Base-by-base conservation (phyloP, 179 eudicot genomes). In the Silene vulgaris region DNA sequence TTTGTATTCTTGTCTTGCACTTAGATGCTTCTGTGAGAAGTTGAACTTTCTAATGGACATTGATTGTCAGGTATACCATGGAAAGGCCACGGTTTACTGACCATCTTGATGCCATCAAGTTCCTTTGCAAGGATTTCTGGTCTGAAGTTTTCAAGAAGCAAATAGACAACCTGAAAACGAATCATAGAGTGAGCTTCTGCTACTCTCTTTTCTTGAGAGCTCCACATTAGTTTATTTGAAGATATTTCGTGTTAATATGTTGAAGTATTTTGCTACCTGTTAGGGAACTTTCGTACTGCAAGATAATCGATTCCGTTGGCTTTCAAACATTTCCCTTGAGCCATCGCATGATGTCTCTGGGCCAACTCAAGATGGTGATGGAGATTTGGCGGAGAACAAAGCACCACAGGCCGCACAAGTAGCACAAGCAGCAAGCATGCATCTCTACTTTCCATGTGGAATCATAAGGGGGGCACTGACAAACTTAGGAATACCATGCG, bases 71-170 rank as follows among this genome's bases (percentile, higher is more conserved):
- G 88, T 95, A 95, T 79, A 95, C 99, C 11, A 87, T 90, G 96
- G 99, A 95, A 74, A 85, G 93, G 72, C 99, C 99, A 30, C 84
- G 99, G 66, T 95, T 95, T 80, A 85, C 87, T 75, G 99, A 95
- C 83, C 97, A 95, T 86, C 91, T 95, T 68, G 99, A 95, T 52
- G 97, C 97, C 50, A 90, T 95, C 87, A 95, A 95, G 84, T 95
- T 95, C 76, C 88, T 95, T 30, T 95, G 99, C 86, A 95, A 93
- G 85, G 99, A 95, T 85, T 92, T 95, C 80, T 95, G 99, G 97
- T 82, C 96, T 35, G 99, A 95, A 78, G 86, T 95, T 66, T 95
- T 95, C 82, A 95, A 95, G 91, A 95, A 95, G 85, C 99, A 95
- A 79, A 95, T 95, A 59, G 99, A 95, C 81, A 95, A 95, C 84